These are phyloP conservation scores for Amphibolis antarctica DNA, from an alignment of 106 monocot species.

Conservation along the genomic window DNA sequence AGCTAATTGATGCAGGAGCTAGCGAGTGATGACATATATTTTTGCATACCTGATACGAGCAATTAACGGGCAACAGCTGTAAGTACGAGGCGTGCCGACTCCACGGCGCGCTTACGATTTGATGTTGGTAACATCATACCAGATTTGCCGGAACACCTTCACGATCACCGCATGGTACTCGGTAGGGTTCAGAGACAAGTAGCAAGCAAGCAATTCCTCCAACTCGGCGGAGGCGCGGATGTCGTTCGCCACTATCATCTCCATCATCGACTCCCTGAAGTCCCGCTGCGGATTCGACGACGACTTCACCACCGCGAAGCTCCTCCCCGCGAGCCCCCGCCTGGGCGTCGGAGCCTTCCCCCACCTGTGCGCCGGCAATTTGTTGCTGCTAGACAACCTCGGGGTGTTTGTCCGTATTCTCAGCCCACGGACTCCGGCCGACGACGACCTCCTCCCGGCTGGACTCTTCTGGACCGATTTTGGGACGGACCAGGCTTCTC, in stretches of 20 bases:
- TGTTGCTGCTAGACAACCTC: constrained; percentile 7
- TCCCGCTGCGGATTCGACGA: constrained; percentile 62
- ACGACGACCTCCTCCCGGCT: constrained; percentile 2
- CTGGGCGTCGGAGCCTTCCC: constrained; percentile 3
- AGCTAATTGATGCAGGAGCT: too few species aligned
- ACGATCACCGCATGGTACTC: constrained; percentile 79
- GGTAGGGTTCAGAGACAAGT: constrained; percentile 55
- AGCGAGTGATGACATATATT: too few species aligned
- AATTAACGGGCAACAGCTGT: too few species aligned
- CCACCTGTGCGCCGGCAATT: neutral
- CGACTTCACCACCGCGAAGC: constrained; percentile 57
- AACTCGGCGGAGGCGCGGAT: constrained; percentile 36
- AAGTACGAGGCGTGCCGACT: too few species aligned
- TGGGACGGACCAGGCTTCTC: neutral
- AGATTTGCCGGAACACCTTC: constrained; percentile 70
- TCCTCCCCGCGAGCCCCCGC: constrained; percentile 26
- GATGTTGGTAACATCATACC: constrained; percentile 37
- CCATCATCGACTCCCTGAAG: constrained; percentile 80
- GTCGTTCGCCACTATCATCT: constrained; percentile 87
- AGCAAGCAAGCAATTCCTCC: constrained; percentile 76
- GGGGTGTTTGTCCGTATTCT: constrained; percentile 24
- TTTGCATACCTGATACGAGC: too few species aligned
- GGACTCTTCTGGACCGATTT: neutral
- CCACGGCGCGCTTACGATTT: neutral
- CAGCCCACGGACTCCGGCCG: constrained; percentile 4